Evolutionary conservation across 1,284 basidiomycete species (phyloP).

Genomic region (Earliella scabrosa): DNA sequence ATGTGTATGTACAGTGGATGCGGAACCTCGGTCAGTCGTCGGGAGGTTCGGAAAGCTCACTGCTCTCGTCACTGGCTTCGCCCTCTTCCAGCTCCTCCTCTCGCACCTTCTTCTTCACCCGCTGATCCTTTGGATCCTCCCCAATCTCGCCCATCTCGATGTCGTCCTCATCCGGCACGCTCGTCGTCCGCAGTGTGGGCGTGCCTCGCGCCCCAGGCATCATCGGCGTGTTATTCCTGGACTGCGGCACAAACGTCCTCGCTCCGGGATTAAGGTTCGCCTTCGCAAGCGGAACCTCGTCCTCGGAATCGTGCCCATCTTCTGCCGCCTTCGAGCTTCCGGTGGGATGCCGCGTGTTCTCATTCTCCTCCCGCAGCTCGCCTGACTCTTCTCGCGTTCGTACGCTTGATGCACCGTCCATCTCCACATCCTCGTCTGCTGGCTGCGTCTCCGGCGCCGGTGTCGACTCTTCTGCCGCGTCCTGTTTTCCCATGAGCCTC

Average conservation of each 20-base stretch:
- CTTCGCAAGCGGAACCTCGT: constrained; percentile 37
- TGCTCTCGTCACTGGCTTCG: constrained; percentile 79
- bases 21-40: constrained; percentile 44
- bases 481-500: constrained; percentile 62
- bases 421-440: constrained; percentile 42
- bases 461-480: constrained; percentile 46
- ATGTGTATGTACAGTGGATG: constrained; percentile 14
- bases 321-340: constrained; percentile 35
- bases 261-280: constrained; percentile 38
- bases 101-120: constrained; percentile 51
- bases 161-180: constrained; percentile 55
- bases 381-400: constrained; percentile 37
- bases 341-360: constrained; percentile 12
- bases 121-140: constrained; percentile 58
- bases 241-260: constrained; percentile 39
- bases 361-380: constrained; percentile 40
- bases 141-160: constrained; percentile 89
- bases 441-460: constrained; percentile 51
- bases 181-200: constrained; percentile 23
- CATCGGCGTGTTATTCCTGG: constrained; percentile 32
- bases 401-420: constrained; percentile 33
- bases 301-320: constrained; percentile 39
- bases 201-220: constrained; percentile 29
- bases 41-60: constrained; percentile 74
- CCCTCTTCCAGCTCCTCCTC: constrained; percentile 82